Conservation (phyloP, 2,329 filamentous ascomycete genomes). For the Herpotrichia juniperi region DNA sequence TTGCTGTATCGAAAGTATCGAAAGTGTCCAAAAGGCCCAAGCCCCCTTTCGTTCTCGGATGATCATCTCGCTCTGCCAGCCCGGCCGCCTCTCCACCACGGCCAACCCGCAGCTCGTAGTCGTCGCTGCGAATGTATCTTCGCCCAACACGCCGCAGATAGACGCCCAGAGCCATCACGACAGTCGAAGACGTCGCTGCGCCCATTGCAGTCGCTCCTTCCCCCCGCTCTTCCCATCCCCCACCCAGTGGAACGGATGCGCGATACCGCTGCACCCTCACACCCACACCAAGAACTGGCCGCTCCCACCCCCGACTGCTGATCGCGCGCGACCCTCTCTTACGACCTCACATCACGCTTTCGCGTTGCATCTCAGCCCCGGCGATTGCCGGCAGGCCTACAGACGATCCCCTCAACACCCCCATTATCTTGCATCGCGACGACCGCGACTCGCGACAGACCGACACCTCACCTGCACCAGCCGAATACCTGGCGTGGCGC, state of each 20-base stretch:
- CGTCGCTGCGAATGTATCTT: constrained; percentile 32
- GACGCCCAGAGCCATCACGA: no score
- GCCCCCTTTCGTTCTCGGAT: constrained; percentile 14
- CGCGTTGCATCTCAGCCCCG: constrained; percentile 31
- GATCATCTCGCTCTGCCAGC: constrained; percentile 14
- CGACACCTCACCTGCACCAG: no score
- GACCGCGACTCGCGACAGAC: constrained; percentile 24
- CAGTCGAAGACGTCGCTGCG: constrained; percentile 25
- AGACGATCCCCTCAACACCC: constrained; percentile 3
- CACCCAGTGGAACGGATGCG: constrained; percentile 29
- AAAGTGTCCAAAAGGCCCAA: constrained; percentile 16
- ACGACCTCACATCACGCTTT: constrained; percentile 14
- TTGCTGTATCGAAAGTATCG: constrained; percentile 9
- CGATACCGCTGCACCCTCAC: constrained; percentile 33
- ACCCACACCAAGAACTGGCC: constrained; percentile 30
- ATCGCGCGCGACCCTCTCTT: constrained; percentile 28
- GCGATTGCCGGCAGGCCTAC: constrained; percentile 27
- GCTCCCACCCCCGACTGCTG: constrained; percentile 22
- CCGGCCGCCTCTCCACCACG: constrained; percentile 8
- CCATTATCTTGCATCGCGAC: constrained; percentile 7
- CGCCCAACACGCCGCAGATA: constrained; percentile 28
- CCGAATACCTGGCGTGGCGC: constrained; percentile 1
- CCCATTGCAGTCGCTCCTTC: constrained; percentile 30
- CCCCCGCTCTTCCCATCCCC: constrained; percentile 12
- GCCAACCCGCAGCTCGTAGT: constrained; percentile 10